A percentile compares a stretch with the other conserved stretches of the same genome.
phyloP scores from a whole-genome alignment of 2,329 filamentous ascomycete genomes.

The Colletotrichum cereale region DNA sequence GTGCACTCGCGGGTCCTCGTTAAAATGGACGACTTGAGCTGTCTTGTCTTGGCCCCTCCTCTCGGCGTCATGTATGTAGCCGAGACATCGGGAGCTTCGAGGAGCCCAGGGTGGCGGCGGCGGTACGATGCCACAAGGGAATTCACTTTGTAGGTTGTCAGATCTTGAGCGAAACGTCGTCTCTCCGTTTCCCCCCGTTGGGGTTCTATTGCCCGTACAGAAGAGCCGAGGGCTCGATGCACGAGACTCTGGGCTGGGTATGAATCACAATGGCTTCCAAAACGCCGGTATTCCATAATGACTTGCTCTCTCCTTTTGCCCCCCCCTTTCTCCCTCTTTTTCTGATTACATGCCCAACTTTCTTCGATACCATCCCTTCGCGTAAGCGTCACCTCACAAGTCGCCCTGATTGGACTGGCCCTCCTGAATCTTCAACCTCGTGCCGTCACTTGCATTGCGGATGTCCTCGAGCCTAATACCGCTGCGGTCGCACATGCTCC shows the following conservation, averaged over 20 bases:
- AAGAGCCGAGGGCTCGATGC: background rate
- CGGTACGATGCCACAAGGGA: background rate
- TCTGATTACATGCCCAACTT: constrained; percentile 27
- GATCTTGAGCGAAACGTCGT: background rate
- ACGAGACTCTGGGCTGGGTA: background rate
- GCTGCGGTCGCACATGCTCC: constrained; percentile 89
- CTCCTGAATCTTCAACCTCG: constrained; percentile 42
- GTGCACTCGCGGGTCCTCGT: background rate
- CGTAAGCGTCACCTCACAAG: background rate
- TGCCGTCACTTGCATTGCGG: constrained; percentile 54
- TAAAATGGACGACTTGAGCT: background rate
- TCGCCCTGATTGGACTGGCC: constrained; percentile 39
- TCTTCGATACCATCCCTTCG: constrained; percentile 18
- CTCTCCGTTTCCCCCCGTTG: too few species aligned
- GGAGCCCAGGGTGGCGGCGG: background rate
- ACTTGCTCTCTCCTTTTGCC: background rate
- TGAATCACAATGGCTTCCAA: background rate
- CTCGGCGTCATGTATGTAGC: background rate
- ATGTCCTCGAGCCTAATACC: constrained; percentile 76
- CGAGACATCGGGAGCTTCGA: background rate
- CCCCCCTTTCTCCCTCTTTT: background rate
- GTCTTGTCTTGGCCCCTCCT: background rate
- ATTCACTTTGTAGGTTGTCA: background rate
- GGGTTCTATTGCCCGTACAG: background rate
- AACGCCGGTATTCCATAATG: background rate